These are phyloP conservation scores for Monascus purpureus DNA, from an alignment of 495 filamentous ascomycete genomes.

Conservation along the genomic window DNA sequence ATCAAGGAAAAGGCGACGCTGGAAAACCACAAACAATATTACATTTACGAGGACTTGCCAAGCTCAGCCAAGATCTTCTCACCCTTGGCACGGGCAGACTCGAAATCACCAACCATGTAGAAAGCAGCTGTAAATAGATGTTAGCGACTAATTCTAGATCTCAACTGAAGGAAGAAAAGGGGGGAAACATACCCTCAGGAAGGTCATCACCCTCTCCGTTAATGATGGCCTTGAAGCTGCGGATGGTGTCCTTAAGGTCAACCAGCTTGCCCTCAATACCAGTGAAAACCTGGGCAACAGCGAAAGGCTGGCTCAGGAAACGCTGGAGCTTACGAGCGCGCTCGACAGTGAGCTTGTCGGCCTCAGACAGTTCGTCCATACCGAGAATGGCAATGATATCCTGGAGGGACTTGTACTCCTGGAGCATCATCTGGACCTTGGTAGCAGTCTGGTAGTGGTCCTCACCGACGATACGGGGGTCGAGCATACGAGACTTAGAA, in stretches of 20 bases:
- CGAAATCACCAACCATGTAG: slow-evolving; percentile 97
- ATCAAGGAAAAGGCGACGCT: slow-evolving; percentile 17
- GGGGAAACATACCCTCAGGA: slow-evolving; percentile 51
- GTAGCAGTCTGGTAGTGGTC: slow-evolving; percentile 95
- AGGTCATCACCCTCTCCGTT: slow-evolving; percentile 89
- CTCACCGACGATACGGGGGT: slow-evolving; percentile 93
- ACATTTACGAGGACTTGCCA: slow-evolving; percentile 53
- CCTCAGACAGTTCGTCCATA: slow-evolving; percentile 99
- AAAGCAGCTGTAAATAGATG: slow-evolving; percentile 56
- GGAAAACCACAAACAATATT: slow-evolving; percentile 22
- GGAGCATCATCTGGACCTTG: slow-evolving; percentile 94
- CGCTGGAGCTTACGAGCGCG: slow-evolving; percentile 98
- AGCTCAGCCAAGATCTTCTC: slow-evolving; percentile 98
- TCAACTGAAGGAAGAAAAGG: too few relatives aligned
- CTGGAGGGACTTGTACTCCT: slow-evolving; percentile 99
- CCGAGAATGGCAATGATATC: slow-evolving; percentile 99
- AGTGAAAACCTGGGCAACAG: slow-evolving; percentile 96
- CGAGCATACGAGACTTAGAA: slow-evolving; percentile 99
- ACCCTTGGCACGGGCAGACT: slow-evolving; percentile 87
- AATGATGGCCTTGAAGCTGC: slow-evolving; percentile 95
- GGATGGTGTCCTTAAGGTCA: slow-evolving; percentile 95
- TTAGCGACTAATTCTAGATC: too few relatives aligned
- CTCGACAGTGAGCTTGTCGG: slow-evolving; percentile 99
- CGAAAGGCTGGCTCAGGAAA: slow-evolving; percentile 99
- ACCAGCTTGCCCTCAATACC: slow-evolving; percentile 97